Conservation (phyloP, 192 early-diverging fungal species). For the Linnemannia hyalina region DNA sequence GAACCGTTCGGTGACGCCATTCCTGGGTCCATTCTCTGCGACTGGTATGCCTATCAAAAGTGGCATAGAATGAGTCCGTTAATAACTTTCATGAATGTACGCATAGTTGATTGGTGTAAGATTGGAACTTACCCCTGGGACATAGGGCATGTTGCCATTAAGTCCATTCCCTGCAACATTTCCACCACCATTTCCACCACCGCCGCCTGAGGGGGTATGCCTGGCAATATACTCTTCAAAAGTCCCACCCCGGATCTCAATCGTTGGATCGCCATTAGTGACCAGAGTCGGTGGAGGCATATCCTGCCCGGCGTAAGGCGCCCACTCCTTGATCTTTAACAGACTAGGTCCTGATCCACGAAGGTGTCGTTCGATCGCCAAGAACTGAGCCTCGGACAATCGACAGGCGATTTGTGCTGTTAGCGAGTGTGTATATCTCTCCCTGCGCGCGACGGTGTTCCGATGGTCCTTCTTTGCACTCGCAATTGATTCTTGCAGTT, state of each 20-base stretch:
- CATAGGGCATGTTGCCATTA: background rate
- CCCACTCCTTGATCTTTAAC: slow-evolving; percentile 62
- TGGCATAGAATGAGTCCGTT: background rate
- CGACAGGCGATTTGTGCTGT: slow-evolving; percentile 56
- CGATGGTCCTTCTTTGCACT: slow-evolving; percentile 45
- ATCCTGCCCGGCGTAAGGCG: slow-evolving; percentile 54
- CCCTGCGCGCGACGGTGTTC: slow-evolving; percentile 43
- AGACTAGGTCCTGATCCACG: slow-evolving; percentile 57
- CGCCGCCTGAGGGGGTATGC: background rate
- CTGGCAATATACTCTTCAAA: slow-evolving; percentile 44
- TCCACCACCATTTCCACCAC: background rate
- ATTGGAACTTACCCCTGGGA: slow-evolving; percentile 14
- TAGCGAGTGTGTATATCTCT: slow-evolving; percentile 47
- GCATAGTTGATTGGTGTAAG: background rate
- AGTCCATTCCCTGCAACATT: background rate
- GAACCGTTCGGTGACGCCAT: background rate
- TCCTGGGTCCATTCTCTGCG: background rate
- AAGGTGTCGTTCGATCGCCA: slow-evolving; percentile 50
- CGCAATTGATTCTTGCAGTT: slow-evolving; percentile 50
- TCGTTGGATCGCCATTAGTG: slow-evolving; percentile 40
- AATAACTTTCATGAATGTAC: background rate
- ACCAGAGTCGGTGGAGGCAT: slow-evolving; percentile 54
- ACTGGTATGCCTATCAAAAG: slow-evolving; percentile 22
- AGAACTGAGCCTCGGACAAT: slow-evolving; percentile 52
- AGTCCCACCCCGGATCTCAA: slow-evolving; percentile 24